Evolutionary conservation across 2,329 filamentous ascomycete species (phyloP).

Genomic region (Dactylellina sp.): DNA sequence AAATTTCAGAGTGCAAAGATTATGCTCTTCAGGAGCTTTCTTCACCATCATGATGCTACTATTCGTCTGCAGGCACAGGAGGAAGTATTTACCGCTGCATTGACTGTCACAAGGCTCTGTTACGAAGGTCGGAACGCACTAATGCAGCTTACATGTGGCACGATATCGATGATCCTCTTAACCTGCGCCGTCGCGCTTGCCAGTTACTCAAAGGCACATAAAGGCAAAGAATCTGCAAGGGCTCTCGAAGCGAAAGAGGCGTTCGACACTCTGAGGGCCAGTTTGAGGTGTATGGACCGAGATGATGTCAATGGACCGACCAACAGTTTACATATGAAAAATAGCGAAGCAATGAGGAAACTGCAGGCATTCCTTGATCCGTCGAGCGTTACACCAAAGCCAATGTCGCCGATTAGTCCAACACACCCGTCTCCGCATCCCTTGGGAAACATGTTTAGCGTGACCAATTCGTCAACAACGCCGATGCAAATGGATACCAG

Average conservation of each 20-base stretch:
- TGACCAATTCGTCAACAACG: constrained; percentile 9
- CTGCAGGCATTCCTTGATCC: constrained; percentile 53
- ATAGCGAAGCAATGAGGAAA: constrained; percentile 54
- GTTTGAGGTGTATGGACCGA: constrained; percentile 43
- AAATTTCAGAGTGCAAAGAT: constrained; percentile 53
- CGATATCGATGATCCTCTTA: constrained; percentile 55
- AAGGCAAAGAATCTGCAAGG: constrained; percentile 49
- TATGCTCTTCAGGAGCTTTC: constrained; percentile 56
- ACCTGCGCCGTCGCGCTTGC: constrained; percentile 52
- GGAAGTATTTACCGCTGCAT: constrained; percentile 46
- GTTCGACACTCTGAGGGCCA: constrained; percentile 42
- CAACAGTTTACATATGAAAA: constrained; percentile 54
- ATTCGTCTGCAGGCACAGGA: constrained; percentile 53
- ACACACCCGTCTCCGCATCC: constrained; percentile 10
- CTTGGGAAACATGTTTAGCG: constrained; percentile 9
- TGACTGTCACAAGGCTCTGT: constrained; percentile 48
- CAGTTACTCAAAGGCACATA: constrained; percentile 51
- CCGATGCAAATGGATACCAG: constrained; percentile 48
- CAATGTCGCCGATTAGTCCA: constrained; percentile 22
- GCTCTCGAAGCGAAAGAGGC: constrained; percentile 45
- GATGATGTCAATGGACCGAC: constrained; percentile 30
- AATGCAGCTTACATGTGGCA: constrained; percentile 43
- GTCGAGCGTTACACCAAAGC: constrained; percentile 41
- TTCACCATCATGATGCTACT: constrained; percentile 46
- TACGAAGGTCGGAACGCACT: constrained; percentile 40